phyloP scores from a whole-genome alignment of 2,329 filamentous ascomycete species.

The Fusarium nodosum region DNA sequence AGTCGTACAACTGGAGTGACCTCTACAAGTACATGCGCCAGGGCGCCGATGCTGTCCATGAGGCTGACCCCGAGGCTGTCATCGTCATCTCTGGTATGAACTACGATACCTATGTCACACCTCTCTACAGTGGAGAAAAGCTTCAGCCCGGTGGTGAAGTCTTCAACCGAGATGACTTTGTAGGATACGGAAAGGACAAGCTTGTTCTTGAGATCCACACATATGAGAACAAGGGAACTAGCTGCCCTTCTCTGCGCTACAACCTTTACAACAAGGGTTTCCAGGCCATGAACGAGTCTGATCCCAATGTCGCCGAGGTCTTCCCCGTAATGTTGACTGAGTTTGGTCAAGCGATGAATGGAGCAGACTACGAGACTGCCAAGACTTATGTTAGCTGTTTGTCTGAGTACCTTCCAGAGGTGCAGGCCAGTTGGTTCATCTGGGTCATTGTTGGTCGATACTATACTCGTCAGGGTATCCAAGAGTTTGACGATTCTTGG shows the following conservation, averaged over 20 bases:
- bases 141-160: constrained; percentile 61
- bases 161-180: constrained; percentile 63
- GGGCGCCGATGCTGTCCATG: constrained; percentile 64
- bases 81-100: constrained; percentile 71
- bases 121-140: constrained; percentile 63
- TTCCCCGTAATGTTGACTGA: constrained; percentile 63
- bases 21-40: constrained; percentile 67
- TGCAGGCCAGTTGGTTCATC: constrained; percentile 68
- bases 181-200: constrained; percentile 63
- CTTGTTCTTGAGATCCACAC: constrained; percentile 73
- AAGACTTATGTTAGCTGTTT: constrained; percentile 67
- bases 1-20: constrained; percentile 67
- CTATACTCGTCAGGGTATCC: constrained; percentile 65
- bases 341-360: constrained; percentile 67
- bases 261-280: constrained; percentile 67
- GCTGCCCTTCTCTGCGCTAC: constrained; percentile 61
- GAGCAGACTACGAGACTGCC: constrained; percentile 56
- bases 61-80: constrained; percentile 64
- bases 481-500: constrained; percentile 71
- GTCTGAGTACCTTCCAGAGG: constrained; percentile 61
- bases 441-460: constrained; percentile 72
- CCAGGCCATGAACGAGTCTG: constrained; percentile 61
- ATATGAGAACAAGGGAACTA: constrained; percentile 65
- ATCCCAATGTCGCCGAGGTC: constrained; percentile 55
- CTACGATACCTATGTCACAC: constrained; percentile 68